Percentiles rank a stretch among this genome's conserved stretches.
phyloP scores from a whole-genome alignment of 306 rosid genomes.

The Spatholobus suberectus region DNA sequence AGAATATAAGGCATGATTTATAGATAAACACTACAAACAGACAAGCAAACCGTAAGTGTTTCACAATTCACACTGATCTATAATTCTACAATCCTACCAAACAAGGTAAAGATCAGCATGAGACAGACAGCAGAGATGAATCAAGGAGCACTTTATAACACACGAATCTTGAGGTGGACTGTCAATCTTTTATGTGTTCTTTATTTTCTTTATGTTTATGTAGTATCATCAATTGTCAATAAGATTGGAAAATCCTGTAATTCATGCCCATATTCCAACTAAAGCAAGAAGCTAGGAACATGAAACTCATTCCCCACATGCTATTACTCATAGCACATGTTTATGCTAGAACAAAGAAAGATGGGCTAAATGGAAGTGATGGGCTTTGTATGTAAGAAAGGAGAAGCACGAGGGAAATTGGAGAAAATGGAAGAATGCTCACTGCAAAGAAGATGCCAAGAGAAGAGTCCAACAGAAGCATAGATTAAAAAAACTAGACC shows the following conservation, averaged over 20 bases:
- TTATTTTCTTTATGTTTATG: background rate
- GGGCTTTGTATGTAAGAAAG: background rate
- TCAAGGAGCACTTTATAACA: slow-evolving; percentile 2
- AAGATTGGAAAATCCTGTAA: background rate
- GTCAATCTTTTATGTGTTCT: background rate
- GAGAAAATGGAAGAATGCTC: background rate
- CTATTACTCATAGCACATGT: background rate
- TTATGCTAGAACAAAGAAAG: background rate
- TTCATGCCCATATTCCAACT: slow-evolving; percentile 1
- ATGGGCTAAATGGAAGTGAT: background rate
- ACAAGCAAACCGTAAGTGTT: slow-evolving; percentile 20
- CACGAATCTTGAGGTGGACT: slow-evolving; percentile 9
- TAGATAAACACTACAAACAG: slow-evolving; percentile 18
- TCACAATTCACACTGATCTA: background rate
- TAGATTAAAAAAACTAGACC: background rate
- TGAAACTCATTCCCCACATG: background rate
- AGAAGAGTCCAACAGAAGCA: background rate
- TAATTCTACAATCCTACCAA: background rate
- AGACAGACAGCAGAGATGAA: slow-evolving; percentile 17
- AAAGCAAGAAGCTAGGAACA: slow-evolving; percentile 8
- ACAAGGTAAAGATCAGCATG: slow-evolving; percentile 9
- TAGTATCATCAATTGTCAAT: background rate
- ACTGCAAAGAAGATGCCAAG: background rate
- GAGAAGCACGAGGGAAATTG: background rate
- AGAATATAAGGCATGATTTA: slow-evolving; percentile 10